Evolutionary conservation across 1,139 yeast species (phyloP).

Genomic region (Lipomyces yarrowii): DNA sequence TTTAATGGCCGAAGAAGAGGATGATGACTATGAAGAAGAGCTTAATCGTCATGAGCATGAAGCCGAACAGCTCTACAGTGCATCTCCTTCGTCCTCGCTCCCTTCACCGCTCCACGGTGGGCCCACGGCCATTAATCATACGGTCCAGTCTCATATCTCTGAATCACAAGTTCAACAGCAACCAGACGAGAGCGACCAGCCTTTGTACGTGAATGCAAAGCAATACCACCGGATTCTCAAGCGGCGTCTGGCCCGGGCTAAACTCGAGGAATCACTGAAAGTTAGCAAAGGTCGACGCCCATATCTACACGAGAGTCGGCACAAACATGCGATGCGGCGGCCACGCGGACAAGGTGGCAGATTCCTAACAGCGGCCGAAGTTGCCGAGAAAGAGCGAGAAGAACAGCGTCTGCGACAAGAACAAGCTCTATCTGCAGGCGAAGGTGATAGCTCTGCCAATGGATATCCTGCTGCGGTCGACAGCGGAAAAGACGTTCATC

Average conservation of each 20-base stretch:
- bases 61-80: slow-evolving; percentile 11
- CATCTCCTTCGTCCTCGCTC: slow-evolving; percentile 20
- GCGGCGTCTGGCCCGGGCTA: slow-evolving; percentile 91
- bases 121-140: neutral
- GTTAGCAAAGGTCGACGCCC: slow-evolving; percentile 92
- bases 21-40: slow-evolving; percentile 22
- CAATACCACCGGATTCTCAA: slow-evolving; percentile 94
- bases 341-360: slow-evolving; percentile 99
- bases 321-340: slow-evolving; percentile 98
- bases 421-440: slow-evolving; percentile 3
- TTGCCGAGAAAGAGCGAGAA: slow-evolving; percentile 74
- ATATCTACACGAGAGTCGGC: slow-evolving; percentile 94
- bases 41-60: slow-evolving; percentile 15
- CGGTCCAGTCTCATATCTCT: slow-evolving; percentile 4
- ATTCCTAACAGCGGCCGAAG: slow-evolving; percentile 93
- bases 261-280: slow-evolving; percentile 75
- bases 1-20: slow-evolving; percentile 6
- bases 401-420: slow-evolving; percentile 40
- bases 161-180: slow-evolving; percentile 1
- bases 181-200: slow-evolving; percentile 63
- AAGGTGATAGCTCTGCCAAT: neutral
- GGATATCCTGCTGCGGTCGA: neutral
- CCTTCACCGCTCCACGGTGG: slow-evolving; percentile 17
- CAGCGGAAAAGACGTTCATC: neutral
- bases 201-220: slow-evolving; percentile 95